phyloP scores from a whole-genome alignment of 2,329 filamentous ascomycete species.

The Davidsoniella australis region DNA sequence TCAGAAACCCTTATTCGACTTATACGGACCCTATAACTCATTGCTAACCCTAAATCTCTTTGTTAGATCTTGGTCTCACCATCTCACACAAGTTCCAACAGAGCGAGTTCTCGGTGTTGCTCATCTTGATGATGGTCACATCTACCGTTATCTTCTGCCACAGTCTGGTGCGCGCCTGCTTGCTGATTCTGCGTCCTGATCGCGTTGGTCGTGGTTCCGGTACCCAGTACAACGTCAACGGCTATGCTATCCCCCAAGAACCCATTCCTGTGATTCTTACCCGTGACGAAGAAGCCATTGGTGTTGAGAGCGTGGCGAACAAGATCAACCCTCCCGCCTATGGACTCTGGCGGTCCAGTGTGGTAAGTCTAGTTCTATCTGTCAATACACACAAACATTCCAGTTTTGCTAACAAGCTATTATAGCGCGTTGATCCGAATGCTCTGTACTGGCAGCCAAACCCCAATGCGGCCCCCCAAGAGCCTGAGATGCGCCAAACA shows the following conservation, averaged over 20 bases:
- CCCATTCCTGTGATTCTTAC: conserved; percentile 65
- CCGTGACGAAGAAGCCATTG: conserved; percentile 53
- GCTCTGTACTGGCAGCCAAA: conserved; percentile 67
- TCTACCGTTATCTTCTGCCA: conserved; percentile 69
- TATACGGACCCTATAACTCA: not conserved
- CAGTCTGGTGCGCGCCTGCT: conserved; percentile 54
- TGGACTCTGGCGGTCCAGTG: conserved; percentile 67
- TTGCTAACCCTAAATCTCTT: conserved; percentile 1
- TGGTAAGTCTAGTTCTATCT: conserved; percentile 36
- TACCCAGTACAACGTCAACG: conserved; percentile 34
- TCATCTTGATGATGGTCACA: conserved; percentile 61
- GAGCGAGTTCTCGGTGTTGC: conserved; percentile 60
- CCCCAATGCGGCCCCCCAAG: conserved; percentile 17
- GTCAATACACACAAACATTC: no score
- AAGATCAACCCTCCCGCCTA: conserved; percentile 64
- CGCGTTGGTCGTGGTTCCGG: conserved; percentile 19
- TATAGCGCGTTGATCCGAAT: conserved; percentile 59
- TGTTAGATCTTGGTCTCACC: conserved; percentile 53
- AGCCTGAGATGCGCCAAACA: conserved; percentile 16
- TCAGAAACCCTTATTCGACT: not conserved
- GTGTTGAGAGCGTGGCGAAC: conserved; percentile 34
- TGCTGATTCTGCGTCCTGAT: conserved; percentile 38
- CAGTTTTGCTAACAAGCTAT: not conserved
- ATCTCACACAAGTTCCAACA: conserved; percentile 45
- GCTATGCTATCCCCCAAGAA: conserved; percentile 51